Percentiles rank a stretch among this genome's conserved stretches.
Evolutionary conservation across 2,329 filamentous ascomycete species (phyloP).

Genomic region (Tolypocladium cylindrosporum): DNA sequence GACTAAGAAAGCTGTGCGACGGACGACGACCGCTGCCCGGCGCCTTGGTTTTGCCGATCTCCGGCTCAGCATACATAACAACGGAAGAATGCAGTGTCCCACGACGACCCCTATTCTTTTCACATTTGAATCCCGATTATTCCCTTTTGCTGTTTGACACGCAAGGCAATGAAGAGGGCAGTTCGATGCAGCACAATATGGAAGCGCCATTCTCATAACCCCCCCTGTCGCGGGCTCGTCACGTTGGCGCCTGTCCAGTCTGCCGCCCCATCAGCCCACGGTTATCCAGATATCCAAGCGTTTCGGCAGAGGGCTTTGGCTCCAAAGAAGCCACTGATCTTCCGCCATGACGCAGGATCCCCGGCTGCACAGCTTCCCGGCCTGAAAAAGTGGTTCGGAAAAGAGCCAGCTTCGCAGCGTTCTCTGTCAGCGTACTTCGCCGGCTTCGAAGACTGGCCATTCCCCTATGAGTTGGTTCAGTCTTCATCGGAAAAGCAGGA

Average conservation of each 20-base stretch:
- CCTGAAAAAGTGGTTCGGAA: slow-evolving; percentile 47
- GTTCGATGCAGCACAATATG: neutral
- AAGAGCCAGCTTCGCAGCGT: neutral
- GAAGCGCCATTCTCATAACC: slow-evolving; percentile 2
- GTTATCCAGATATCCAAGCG: slow-evolving; percentile 20
- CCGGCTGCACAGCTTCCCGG: slow-evolving; percentile 34
- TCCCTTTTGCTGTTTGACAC: neutral
- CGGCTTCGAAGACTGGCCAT: slow-evolving; percentile 17
- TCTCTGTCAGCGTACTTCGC: slow-evolving; percentile 17
- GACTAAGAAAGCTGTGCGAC: neutral
- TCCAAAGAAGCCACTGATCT: slow-evolving; percentile 36
- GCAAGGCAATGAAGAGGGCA: slow-evolving; percentile 2
- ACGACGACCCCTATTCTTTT: neutral
- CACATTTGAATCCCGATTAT: neutral
- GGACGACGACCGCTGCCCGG: slow-evolving; percentile 4
- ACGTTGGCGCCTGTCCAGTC: slow-evolving; percentile 1
- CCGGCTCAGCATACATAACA: slow-evolving; percentile 2
- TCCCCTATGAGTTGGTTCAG: slow-evolving; percentile 30
- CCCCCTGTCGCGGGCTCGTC: neutral
- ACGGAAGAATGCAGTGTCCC: neutral
- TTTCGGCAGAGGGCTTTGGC: slow-evolving; percentile 46
- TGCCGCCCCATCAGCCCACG: slow-evolving; percentile 5
- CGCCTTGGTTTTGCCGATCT: slow-evolving; percentile 13
- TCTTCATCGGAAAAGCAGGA: slow-evolving; percentile 7
- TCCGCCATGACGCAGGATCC: slow-evolving; percentile 35